Evolutionary conservation across 192 early-diverging fungal genomes (phyloP).

Genomic region (Gonapodya prolifera): DNA sequence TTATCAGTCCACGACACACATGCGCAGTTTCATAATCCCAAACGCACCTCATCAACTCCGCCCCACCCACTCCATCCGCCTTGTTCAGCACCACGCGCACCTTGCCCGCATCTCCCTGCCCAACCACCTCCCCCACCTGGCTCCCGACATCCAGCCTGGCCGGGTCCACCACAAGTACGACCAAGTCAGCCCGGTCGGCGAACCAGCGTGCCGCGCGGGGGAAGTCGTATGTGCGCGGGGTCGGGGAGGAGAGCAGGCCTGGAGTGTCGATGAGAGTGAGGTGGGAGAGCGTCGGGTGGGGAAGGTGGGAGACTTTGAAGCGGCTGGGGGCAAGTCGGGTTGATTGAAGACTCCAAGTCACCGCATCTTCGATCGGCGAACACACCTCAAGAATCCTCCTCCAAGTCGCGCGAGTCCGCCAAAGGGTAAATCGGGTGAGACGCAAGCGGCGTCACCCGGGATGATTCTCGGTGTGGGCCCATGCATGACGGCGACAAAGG

Average conservation of each 20-base stretch:
- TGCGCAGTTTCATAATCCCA: slow-evolving; percentile 35
- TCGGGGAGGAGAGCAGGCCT: slow-evolving; percentile 76
- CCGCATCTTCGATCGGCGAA: slow-evolving; percentile 6
- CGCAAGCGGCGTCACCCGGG: slow-evolving; percentile 77
- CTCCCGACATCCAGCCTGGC: slow-evolving; percentile 84
- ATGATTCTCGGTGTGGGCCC: slow-evolving; percentile 60
- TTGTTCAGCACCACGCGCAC: slow-evolving; percentile 79
- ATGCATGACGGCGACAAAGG: slow-evolving; percentile 75
- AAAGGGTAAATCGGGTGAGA: slow-evolving; percentile 70
- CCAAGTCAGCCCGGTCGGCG: slow-evolving; percentile 67
- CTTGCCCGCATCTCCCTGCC: slow-evolving; percentile 76
- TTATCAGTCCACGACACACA: not conserved
- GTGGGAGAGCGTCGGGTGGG: slow-evolving; percentile 60
- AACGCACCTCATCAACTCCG: slow-evolving; percentile 60
- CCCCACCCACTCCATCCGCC: slow-evolving; percentile 71
- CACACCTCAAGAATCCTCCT: slow-evolving; percentile 53
- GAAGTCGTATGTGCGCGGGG: slow-evolving; percentile 68
- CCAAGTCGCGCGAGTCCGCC: slow-evolving; percentile 69
- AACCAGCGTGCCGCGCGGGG: slow-evolving; percentile 74
- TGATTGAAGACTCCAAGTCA: not conserved
- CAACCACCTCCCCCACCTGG: slow-evolving; percentile 74
- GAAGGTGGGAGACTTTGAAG: slow-evolving; percentile 55
- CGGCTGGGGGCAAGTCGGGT: not conserved
- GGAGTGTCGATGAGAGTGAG: slow-evolving; percentile 86
- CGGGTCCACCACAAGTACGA: slow-evolving; percentile 78